phyloP scores from a whole-genome alignment of 495 filamentous ascomycete species.

The Aspergillus homomorphus region DNA sequence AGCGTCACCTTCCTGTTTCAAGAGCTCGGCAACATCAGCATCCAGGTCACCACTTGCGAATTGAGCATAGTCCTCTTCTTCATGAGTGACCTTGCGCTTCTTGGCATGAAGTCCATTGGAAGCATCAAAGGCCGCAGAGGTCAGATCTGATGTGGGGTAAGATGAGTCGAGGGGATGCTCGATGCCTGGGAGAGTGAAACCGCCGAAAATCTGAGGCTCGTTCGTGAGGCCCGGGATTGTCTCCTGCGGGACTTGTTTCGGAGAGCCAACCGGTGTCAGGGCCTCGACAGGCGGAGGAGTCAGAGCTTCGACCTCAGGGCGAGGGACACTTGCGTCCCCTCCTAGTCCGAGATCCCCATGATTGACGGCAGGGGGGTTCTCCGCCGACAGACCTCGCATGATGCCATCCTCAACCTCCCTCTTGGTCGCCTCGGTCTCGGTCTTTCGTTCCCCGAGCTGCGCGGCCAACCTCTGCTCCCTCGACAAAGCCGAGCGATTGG shows the following conservation, averaged over 20 bases:
- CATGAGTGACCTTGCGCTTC: constrained; percentile 70
- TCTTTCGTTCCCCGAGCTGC: constrained; percentile 57
- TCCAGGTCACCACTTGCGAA: constrained; percentile 70
- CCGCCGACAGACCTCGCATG: constrained; percentile 67
- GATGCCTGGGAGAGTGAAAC: constrained; percentile 36
- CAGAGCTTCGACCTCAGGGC: constrained; percentile 78
- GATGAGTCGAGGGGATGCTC: constrained; percentile 37
- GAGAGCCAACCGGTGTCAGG: constrained; percentile 45
- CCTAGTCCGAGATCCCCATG: constrained; percentile 39
- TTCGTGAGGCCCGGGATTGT: constrained; percentile 23
- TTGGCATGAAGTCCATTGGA: constrained; percentile 52
- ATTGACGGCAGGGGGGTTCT: constrained; percentile 37
- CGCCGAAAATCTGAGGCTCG: constrained; percentile 21
- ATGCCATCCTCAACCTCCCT: constrained; percentile 86
- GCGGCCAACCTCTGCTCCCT: constrained; percentile 62
- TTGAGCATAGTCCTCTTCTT: constrained; percentile 65
- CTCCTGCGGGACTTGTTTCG: constrained; percentile 31
- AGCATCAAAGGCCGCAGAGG: constrained; percentile 36
- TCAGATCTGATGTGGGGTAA: constrained; percentile 43
- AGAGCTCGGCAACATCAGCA: constrained; percentile 77
- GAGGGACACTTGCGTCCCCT: constrained; percentile 48
- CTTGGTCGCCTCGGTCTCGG: constrained; percentile 70
- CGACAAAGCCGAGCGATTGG: constrained; percentile 64
- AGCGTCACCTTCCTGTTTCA: constrained; percentile 51
- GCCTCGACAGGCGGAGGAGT: constrained; percentile 68